phyloP scores from a whole-genome alignment of 2,329 filamentous ascomycete genomes.

The Esteya vermicola region DNA sequence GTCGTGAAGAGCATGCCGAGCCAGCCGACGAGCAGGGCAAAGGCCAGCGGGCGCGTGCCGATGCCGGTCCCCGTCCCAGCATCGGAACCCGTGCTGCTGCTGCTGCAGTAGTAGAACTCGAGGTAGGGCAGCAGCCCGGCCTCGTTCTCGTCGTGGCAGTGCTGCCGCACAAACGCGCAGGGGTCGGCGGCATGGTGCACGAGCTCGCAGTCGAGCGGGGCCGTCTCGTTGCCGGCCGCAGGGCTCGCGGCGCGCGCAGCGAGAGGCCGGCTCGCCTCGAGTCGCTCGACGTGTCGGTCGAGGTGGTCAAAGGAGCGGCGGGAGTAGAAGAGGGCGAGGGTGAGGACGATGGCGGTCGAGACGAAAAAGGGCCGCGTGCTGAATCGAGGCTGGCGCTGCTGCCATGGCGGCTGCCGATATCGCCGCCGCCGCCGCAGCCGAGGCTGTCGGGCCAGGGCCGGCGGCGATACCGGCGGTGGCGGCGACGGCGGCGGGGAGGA shows the following conservation, averaged over 20 bases:
- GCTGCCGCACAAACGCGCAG: conserved; percentile 69
- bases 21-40: conserved; percentile 67
- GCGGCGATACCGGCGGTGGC: no score
- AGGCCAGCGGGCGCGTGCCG: conserved; percentile 59
- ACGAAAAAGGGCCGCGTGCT: conserved; percentile 34
- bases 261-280: no score
- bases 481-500: no score
- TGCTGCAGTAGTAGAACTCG: conserved; percentile 82
- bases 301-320: background rate
- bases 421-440: no score
- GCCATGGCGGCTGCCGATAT: conserved; percentile 4
- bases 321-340: conserved; percentile 26
- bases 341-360: conserved; percentile 28
- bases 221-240: conserved; percentile 16
- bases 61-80: no score
- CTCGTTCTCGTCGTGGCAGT: conserved; percentile 82
- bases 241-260: background rate
- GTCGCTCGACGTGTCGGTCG: background rate
- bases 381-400: conserved; percentile 20
- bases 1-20: conserved; percentile 84
- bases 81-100: no score
- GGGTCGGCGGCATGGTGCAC: conserved; percentile 68
- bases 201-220: conserved; percentile 60
- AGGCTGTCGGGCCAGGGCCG: no score
- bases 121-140: conserved; percentile 83